Percentiles rank a stretch among this genome's conserved stretches.
phyloP scores from a whole-genome alignment of 495 filamentous ascomycete genomes.

The Penicillium daleae region DNA sequence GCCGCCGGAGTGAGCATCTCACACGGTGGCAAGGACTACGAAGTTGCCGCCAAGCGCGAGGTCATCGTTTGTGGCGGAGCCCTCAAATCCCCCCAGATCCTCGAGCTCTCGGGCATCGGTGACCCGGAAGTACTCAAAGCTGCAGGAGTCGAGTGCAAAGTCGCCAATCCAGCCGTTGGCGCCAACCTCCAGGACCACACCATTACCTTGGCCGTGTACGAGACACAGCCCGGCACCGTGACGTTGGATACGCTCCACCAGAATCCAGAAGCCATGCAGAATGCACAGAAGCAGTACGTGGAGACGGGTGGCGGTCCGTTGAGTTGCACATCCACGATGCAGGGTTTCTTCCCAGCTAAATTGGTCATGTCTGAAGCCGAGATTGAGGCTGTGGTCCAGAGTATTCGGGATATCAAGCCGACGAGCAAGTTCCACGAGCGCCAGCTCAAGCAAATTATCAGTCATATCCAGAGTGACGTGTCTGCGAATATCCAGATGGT shows the following conservation, averaged over 20 bases:
- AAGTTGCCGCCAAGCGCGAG: conserved; percentile 53
- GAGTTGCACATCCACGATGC: conserved; percentile 18
- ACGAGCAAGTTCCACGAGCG: conserved; percentile 28
- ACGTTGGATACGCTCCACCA: conserved; percentile 40
- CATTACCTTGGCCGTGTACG: conserved; percentile 18
- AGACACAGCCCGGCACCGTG: conserved; percentile 38
- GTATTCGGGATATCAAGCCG: conserved; percentile 25
- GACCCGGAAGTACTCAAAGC: conserved; percentile 28
- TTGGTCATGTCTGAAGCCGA: conserved; percentile 27
- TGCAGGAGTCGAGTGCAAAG: conserved; percentile 39
- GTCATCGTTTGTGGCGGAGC: conserved; percentile 58
- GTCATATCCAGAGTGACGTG: conserved; percentile 26
- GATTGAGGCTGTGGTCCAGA: conserved; percentile 23
- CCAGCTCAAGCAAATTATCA: conserved; percentile 31
- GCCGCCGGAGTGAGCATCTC: conserved; percentile 44
- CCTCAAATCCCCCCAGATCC: conserved; percentile 56
- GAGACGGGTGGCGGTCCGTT: conserved; percentile 21
- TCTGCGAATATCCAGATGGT: conserved; percentile 35
- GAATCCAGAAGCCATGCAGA: conserved; percentile 31
- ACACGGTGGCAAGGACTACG: conserved; percentile 37
- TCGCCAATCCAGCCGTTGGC: conserved; percentile 48
- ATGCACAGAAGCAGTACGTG: conserved; percentile 24
- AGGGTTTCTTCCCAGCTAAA: conserved; percentile 33
- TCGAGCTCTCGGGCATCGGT: conserved; percentile 63
- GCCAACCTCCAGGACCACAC: conserved; percentile 54